These are phyloP conservation scores for Malus sylvestris DNA, from an alignment of 306 rosid species.

Conservation along the genomic window DNA sequence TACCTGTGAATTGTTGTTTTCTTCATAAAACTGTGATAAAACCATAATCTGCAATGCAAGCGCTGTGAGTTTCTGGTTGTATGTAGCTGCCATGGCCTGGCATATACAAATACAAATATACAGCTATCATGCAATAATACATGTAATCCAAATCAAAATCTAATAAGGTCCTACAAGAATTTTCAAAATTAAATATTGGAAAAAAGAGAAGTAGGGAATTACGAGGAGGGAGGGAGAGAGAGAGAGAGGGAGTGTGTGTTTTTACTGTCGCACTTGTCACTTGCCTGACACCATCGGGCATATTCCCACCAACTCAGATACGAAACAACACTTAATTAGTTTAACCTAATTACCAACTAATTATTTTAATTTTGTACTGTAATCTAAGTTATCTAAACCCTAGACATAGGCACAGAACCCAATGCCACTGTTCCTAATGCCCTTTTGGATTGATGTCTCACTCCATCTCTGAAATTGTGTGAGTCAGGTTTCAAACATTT, in stretches of 20 bases:
- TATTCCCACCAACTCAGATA: slow-evolving; percentile 26
- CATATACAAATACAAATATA: neutral
- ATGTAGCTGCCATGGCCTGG: neutral
- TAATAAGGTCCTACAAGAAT: neutral
- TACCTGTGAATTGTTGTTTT: neutral
- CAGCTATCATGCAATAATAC: neutral
- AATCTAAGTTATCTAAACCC: neutral
- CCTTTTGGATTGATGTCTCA: neutral
- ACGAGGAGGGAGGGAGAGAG: slow-evolving; percentile 16
- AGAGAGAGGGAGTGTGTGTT: neutral
- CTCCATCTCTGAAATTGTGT: neutral
- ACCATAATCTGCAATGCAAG: neutral
- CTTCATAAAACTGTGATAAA: neutral
- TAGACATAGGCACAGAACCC: slow-evolving; percentile 19
- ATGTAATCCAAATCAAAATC: too few species aligned
- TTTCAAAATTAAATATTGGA: neutral
- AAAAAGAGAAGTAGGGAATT: slow-evolving; percentile 15
- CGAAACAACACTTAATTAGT: neutral
- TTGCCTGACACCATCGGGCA: slow-evolving; percentile 20
- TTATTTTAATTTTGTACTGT: neutral
- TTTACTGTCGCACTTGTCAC: slow-evolving; percentile 7
- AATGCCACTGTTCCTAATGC: neutral
- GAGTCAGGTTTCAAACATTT: neutral
- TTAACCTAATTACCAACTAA: slow-evolving; percentile 1
- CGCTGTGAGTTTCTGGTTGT: neutral